Conservation (phyloP, 306 rosid species). For the Quercus alba region DNA sequence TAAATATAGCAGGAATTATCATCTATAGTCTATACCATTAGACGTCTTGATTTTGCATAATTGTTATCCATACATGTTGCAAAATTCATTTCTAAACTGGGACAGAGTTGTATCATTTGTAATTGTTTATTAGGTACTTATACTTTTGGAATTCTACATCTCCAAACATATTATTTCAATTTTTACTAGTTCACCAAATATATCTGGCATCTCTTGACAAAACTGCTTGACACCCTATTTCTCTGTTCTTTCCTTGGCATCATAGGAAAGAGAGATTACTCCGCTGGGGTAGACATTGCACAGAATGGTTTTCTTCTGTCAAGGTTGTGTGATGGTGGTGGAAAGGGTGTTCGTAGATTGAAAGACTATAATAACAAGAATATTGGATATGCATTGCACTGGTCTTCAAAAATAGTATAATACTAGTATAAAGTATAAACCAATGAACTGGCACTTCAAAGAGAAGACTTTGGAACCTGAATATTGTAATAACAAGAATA, state of each 20-base stretch:
- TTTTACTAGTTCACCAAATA: too few relatives aligned
- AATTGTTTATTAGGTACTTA: too few relatives aligned
- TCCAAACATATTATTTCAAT: too few relatives aligned
- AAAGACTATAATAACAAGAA: background rate
- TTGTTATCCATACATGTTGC: too few relatives aligned
- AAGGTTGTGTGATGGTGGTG: background rate
- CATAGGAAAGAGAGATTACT: constrained; percentile 37
- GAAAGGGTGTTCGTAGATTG: background rate
- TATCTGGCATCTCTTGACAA: too few relatives aligned
- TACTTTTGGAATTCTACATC: too few relatives aligned
- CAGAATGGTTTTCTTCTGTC: background rate
- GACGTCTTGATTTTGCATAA: too few relatives aligned
- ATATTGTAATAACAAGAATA: background rate
- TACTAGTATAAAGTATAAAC: background rate
- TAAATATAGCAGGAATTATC: background rate
- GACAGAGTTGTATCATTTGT: too few relatives aligned
- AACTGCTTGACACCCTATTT: background rate
- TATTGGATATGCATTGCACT: background rate
- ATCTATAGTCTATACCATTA: background rate
- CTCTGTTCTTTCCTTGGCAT: too few relatives aligned
- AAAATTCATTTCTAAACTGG: too few relatives aligned
- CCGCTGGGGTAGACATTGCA: constrained; percentile 71
- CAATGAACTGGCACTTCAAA: constrained; percentile 19
- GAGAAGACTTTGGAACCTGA: background rate
- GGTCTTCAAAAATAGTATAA: too few relatives aligned